phyloP scores from a whole-genome alignment of 208 protist genomes.

The Blastocrithidia nonstop region DNA sequence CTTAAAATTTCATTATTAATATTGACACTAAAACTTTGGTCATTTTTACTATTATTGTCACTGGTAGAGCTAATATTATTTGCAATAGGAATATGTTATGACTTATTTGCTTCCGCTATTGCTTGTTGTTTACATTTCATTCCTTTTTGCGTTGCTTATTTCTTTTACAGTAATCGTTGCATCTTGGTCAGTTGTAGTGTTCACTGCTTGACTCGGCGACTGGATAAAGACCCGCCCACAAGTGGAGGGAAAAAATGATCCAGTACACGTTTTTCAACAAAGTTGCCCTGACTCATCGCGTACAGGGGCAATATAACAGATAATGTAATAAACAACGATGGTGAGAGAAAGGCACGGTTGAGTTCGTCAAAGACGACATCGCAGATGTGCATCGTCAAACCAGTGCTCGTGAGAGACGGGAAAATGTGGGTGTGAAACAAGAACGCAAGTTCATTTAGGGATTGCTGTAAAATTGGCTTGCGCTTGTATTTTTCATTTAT shows the following conservation, averaged over 20 bases:
- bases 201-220: conserved; percentile 21
- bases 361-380: conserved; percentile 73
- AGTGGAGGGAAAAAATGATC: conserved; percentile 75
- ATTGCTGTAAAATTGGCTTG: conserved; percentile 7
- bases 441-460: conserved; percentile 32
- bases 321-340: conserved; percentile 40
- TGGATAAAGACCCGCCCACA: conserved; percentile 32
- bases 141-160: background rate
- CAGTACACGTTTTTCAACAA: conserved; percentile 76
- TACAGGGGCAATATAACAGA: conserved; percentile 50
- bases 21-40: conserved; percentile 2
- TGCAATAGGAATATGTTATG: too few species aligned
- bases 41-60: background rate
- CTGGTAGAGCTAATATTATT: conserved; percentile 2
- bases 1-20: conserved; percentile 6
- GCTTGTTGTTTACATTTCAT: background rate
- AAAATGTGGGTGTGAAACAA: conserved; percentile 58
- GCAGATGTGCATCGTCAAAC: conserved; percentile 72
- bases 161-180: background rate
- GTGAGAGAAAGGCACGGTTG: conserved; percentile 17
- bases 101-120: too few species aligned
- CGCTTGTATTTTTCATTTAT: conserved; percentile 9
- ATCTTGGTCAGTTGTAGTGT: background rate
- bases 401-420: conserved; percentile 28
- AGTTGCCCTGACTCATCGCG: conserved; percentile 75